Percentiles rank a stretch among this genome's conserved stretches.
phyloP scores from a whole-genome alignment of 305 asterid species.

The Euphrasia arctica region DNA sequence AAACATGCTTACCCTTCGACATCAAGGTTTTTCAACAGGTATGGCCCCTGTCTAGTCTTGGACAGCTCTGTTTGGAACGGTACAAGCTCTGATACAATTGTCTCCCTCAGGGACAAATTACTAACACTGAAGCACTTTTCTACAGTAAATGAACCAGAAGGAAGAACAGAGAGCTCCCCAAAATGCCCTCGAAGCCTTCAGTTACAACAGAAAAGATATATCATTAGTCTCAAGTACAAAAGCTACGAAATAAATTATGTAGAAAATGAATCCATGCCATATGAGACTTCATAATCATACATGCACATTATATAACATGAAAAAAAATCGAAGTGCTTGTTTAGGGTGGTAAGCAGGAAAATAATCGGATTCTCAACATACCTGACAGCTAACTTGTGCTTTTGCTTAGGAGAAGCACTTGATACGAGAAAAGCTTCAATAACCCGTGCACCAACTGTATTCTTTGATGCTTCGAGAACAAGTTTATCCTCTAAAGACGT shows the following conservation, averaged over 20 bases:
- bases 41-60: slow-evolving; percentile 87
- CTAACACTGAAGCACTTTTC: slow-evolving; percentile 83
- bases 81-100: slow-evolving; percentile 76
- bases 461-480: slow-evolving; percentile 65
- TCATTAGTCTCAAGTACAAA: slow-evolving; percentile 23
- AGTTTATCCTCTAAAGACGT: slow-evolving; percentile 65
- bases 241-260: not conserved
- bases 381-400: slow-evolving; percentile 70
- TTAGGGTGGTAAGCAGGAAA: slow-evolving; percentile 7
- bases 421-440: slow-evolving; percentile 88
- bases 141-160: slow-evolving; percentile 79
- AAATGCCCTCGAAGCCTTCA: slow-evolving; percentile 83
- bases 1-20: slow-evolving; percentile 72
- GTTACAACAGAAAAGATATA: slow-evolving; percentile 25
- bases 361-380: slow-evolving; percentile 37
- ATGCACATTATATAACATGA: not conserved
- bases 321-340: slow-evolving; percentile 4
- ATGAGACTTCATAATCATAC: not conserved
- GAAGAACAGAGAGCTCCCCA: slow-evolving; percentile 81
- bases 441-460: slow-evolving; percentile 84
- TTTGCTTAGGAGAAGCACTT: slow-evolving; percentile 64
- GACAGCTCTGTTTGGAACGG: slow-evolving; percentile 68
- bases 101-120: slow-evolving; percentile 68
- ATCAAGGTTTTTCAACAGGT: slow-evolving; percentile 81
- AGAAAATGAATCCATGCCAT: not conserved